Percentiles rank a stretch among this genome's conserved stretches.
Conservation (phyloP, 202 grass and related monocot species). For the Eragrostis tef region DNA sequence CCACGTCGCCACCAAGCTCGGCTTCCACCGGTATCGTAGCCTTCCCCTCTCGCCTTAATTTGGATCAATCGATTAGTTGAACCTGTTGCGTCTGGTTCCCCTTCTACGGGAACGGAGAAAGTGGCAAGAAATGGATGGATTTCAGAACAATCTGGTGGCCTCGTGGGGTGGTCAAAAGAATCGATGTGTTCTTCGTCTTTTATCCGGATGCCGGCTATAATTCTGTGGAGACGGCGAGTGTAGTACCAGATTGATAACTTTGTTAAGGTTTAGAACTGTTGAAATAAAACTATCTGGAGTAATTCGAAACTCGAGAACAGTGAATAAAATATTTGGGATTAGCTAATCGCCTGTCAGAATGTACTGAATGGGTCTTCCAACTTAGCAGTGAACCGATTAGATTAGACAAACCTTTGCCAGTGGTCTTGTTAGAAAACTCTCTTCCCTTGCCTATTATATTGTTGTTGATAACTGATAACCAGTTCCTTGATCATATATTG, state of each 20-base stretch:
- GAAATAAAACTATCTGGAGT: background rate
- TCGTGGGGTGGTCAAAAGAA: too few relatives aligned
- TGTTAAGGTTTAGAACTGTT: background rate
- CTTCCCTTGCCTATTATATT: too few relatives aligned
- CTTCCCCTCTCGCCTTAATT: background rate
- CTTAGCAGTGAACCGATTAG: too few relatives aligned
- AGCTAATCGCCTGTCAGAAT: background rate
- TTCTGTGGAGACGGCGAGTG: too few relatives aligned
- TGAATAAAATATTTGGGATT: background rate
- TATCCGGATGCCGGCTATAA: too few relatives aligned
- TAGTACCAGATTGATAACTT: too few relatives aligned
- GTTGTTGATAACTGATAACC: too few relatives aligned
- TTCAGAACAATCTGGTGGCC: background rate
- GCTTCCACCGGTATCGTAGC: constrained; percentile 65
- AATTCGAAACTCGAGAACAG: background rate
- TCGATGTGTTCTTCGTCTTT: background rate
- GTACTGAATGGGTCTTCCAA: too few relatives aligned
- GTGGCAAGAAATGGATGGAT: background rate
- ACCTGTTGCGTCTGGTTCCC: background rate
- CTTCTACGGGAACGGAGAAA: background rate
- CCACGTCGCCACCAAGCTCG: constrained; percentile 78
- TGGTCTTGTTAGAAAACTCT: too few relatives aligned
- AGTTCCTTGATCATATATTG: too few relatives aligned
- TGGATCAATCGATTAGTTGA: background rate
- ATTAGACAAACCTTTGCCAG: too few relatives aligned